phyloP scores from a whole-genome alignment of 2,329 filamentous ascomycete genomes.

The Herpotrichia juniperi region DNA sequence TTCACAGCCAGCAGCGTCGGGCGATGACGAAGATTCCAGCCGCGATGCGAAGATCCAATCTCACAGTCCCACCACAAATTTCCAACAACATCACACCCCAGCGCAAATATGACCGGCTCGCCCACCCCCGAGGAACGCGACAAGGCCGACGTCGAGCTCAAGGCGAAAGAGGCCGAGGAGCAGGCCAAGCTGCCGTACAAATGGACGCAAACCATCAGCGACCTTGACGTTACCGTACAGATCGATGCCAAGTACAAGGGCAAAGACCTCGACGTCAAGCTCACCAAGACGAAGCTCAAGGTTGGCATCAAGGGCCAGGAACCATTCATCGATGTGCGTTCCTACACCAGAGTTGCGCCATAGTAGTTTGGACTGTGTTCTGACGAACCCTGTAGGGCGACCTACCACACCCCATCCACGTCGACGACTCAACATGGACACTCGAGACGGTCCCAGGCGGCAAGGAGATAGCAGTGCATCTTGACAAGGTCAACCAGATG shows the following conservation, averaged over 20 bases:
- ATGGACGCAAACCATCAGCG: conserved; percentile 92
- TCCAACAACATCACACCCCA: conserved; percentile 1
- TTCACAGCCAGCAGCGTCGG: too few species aligned
- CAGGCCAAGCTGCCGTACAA: conserved; percentile 94
- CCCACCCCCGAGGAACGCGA: conserved; percentile 61
- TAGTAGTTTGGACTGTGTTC: neutral
- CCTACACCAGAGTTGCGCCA: neutral
- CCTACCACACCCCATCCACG: conserved; percentile 77
- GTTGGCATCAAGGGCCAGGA: conserved; percentile 89
- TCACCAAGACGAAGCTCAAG: conserved; percentile 78
- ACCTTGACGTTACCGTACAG: conserved; percentile 79
- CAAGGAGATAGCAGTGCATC: conserved; percentile 84
- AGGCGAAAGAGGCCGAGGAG: conserved; percentile 80
- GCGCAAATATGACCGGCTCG: conserved; percentile 44
- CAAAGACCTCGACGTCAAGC: conserved; percentile 79
- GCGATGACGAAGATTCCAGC: conserved; percentile 1
- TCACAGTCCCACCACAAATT: conserved; percentile 1
- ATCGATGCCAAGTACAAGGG: conserved; percentile 86
- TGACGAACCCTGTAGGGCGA: conserved; percentile 67
- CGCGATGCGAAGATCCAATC: conserved; percentile 4
- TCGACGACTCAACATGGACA: conserved; percentile 95
- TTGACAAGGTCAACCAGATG: conserved; percentile 96
- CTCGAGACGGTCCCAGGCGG: conserved; percentile 69
- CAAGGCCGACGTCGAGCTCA: conserved; percentile 62
- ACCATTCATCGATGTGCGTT: conserved; percentile 76